These are phyloP conservation scores for Hymenoscyphus infarciens DNA, from an alignment of 2,329 filamentous ascomycete genomes.

Conservation along the genomic window DNA sequence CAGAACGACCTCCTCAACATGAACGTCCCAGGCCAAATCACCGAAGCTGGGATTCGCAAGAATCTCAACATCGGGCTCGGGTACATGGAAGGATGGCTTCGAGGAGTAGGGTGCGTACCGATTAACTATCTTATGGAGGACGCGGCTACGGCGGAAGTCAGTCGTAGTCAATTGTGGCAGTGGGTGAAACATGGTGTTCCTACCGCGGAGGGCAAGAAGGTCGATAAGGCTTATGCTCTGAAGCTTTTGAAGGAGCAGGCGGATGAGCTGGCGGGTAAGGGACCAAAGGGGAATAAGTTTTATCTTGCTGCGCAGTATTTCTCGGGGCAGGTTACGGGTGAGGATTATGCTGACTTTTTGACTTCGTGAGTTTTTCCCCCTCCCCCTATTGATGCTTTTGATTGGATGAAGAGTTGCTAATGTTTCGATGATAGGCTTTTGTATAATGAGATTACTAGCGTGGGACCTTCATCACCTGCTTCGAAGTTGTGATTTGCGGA, in stretches of 20 bases:
- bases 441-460: slow-evolving; percentile 82
- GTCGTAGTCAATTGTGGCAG: slow-evolving; percentile 92
- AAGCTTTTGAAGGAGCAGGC: slow-evolving; percentile 84
- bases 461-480: slow-evolving; percentile 45
- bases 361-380: slow-evolving; percentile 59
- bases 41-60: slow-evolving; percentile 93
- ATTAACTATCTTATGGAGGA: slow-evolving; percentile 99
- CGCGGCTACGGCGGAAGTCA: slow-evolving; percentile 94
- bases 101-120: slow-evolving; percentile 90
- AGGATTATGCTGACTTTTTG: slow-evolving; percentile 96
- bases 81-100: slow-evolving; percentile 99
- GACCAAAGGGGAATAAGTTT: slow-evolving; percentile 85
- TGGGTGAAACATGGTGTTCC: slow-evolving; percentile 75
- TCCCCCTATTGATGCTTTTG: not conserved
- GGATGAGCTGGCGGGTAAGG: slow-evolving; percentile 69
- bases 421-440: slow-evolving; percentile 55
- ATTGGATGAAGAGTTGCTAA: slow-evolving; percentile 7
- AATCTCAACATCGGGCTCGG: slow-evolving; percentile 94
- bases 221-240: slow-evolving; percentile 89
- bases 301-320: slow-evolving; percentile 91
- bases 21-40: slow-evolving; percentile 90
- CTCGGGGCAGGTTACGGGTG: slow-evolving; percentile 85
- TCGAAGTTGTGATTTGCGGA: slow-evolving; percentile 30
- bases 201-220: slow-evolving; percentile 83
- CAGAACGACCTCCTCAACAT: slow-evolving; percentile 94